phyloP scores from a whole-genome alignment of 768 basidiomycete genomes.

The Auriscalpium vulgare region DNA sequence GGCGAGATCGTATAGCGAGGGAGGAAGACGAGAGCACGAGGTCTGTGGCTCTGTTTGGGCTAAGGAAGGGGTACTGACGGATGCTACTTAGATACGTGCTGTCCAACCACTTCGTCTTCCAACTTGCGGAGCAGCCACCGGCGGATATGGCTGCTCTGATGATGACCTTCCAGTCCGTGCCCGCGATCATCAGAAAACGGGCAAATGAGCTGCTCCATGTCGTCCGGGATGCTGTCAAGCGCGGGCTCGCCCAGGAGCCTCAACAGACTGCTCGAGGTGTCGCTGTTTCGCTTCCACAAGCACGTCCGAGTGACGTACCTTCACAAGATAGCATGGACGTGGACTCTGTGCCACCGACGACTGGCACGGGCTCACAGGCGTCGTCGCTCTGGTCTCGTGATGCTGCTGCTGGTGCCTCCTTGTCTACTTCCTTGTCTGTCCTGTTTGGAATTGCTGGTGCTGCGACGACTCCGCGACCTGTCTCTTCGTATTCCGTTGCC shows the following conservation, averaged over 20 bases:
- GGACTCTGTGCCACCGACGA: background rate
- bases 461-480: background rate
- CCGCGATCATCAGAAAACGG: constrained; percentile 53
- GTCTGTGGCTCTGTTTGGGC: constrained; percentile 31
- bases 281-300: background rate
- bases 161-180: constrained; percentile 49
- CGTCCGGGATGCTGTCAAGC: constrained; percentile 44
- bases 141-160: constrained; percentile 56
- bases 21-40: constrained; percentile 82
- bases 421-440: constrained; percentile 10
- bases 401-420: background rate
- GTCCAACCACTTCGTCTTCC: constrained; percentile 67
- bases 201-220: constrained; percentile 57
- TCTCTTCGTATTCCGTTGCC: constrained; percentile 19
- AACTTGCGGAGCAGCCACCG: constrained; percentile 64
- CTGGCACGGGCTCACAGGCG: background rate
- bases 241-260: constrained; percentile 2
- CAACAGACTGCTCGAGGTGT: too few relatives aligned
- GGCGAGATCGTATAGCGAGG: constrained; percentile 74
- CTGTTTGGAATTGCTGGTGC: constrained; percentile 9
- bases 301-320: background rate
- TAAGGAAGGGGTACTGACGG: background rate
- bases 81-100: constrained; percentile 52
- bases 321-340: background rate
- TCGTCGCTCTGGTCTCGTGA: constrained; percentile 4